phyloP scores from a whole-genome alignment of 108 stramenopile genomes.

The Discostella stelligeroides region DNA sequence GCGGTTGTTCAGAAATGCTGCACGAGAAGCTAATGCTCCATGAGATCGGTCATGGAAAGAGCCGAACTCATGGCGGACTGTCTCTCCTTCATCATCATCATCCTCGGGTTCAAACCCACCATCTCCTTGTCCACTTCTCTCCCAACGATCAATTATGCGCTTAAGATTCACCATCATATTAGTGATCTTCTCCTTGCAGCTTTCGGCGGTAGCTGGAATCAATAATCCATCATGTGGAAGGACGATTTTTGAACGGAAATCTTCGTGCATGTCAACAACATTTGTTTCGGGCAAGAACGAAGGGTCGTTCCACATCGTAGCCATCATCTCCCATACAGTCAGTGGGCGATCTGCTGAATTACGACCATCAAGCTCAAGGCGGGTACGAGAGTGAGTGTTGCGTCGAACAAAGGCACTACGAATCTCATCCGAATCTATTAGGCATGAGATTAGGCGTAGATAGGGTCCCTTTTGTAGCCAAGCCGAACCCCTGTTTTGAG shows the following conservation, averaged over 20 bases:
- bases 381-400: too few species aligned
- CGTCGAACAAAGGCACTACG: too few species aligned
- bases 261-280: not conserved
- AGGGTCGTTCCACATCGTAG: conserved; percentile 5
- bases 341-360: conserved; percentile 1
- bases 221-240: not conserved
- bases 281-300: conserved; percentile 3
- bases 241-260: not conserved
- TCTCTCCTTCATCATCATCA: conserved; percentile 2
- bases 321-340: conserved; percentile 9
- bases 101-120: too few species aligned
- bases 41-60: not conserved
- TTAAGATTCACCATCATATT: conserved; percentile 2
- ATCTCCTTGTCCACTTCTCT: conserved; percentile 21
- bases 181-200: conserved; percentile 8
- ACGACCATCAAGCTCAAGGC: not conserved
- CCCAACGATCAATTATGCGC: conserved; percentile 16
- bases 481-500: too few species aligned
- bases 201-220: conserved; percentile 3
- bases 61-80: too few species aligned
- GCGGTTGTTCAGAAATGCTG: not conserved
- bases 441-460: too few species aligned
- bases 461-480: too few species aligned
- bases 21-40: not conserved
- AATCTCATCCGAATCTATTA: too few species aligned